phyloP scores from a whole-genome alignment of 768 basidiomycete species.

The Cantharellus cinnabarinus region DNA sequence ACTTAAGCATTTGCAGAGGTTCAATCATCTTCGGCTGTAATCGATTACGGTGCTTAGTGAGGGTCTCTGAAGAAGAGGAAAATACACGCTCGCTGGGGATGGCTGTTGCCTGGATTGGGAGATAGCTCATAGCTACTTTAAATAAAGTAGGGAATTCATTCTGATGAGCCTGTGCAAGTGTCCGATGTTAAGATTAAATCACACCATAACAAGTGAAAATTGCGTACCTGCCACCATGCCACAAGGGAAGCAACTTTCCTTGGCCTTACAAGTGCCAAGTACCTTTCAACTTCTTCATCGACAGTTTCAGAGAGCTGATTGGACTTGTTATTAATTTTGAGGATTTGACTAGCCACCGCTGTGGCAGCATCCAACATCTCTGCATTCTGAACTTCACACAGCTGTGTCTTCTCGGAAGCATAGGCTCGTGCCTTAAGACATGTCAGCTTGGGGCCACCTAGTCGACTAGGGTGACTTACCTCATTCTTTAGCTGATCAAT shows the following conservation, averaged over 20 bases:
- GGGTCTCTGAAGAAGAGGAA: constrained; percentile 10
- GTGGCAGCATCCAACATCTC: too few species aligned
- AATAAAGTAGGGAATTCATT: not conserved
- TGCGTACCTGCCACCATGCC: constrained; percentile 3
- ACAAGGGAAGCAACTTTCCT: not conserved
- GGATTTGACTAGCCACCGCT: too few species aligned
- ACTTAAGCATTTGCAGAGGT: constrained; percentile 12
- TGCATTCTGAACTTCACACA: too few species aligned
- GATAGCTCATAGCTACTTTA: constrained; percentile 10
- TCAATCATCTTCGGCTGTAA: constrained; percentile 9
- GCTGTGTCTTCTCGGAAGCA: too few species aligned
- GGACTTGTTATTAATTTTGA: not conserved
- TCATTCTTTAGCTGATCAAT: too few species aligned
- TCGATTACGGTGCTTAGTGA: not conserved
- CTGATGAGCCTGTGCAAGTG: not conserved
- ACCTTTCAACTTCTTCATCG: constrained; percentile 1
- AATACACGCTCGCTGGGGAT: constrained; percentile 13
- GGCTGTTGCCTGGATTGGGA: constrained; percentile 12
- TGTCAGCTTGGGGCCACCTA: too few species aligned
- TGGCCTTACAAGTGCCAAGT: not conserved
- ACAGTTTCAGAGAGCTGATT: not conserved
- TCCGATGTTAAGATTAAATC: not conserved
- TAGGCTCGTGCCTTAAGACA: too few species aligned
- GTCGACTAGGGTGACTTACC: too few species aligned
- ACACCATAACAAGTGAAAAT: not conserved